Percentiles rank a stretch among this genome's conserved stretches.
Conservation (phyloP, 495 filamentous ascomycete species). For the Aspergillus cristatus region DNA sequence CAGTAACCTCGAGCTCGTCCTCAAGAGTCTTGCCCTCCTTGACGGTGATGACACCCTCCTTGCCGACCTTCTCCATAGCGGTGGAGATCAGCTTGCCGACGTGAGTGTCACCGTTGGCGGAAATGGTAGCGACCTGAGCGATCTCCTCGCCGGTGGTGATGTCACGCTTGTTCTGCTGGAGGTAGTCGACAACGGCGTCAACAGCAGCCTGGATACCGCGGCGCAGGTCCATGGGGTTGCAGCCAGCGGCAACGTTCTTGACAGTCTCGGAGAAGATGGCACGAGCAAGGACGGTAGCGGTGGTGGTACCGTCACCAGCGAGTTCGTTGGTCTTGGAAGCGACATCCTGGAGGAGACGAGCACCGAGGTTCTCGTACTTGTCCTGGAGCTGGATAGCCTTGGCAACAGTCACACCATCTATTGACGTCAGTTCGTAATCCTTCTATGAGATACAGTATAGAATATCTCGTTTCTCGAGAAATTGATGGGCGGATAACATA, state of each 20-base stretch:
- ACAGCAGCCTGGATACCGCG: slow-evolving; percentile 95
- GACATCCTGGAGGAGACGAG: slow-evolving; percentile 91
- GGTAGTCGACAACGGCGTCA: slow-evolving; percentile 85
- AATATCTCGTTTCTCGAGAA: no score
- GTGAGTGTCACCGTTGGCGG: slow-evolving; percentile 91
- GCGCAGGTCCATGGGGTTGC: slow-evolving; percentile 98
- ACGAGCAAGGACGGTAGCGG: slow-evolving; percentile 91
- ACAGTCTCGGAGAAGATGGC: slow-evolving; percentile 99
- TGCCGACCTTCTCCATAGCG: slow-evolving; percentile 99
- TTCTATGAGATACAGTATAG: no score
- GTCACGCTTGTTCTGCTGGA: slow-evolving; percentile 88
- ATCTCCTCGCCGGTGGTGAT: slow-evolving; percentile 97
- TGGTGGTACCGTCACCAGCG: slow-evolving; percentile 97
- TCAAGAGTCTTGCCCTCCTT: slow-evolving; percentile 99
- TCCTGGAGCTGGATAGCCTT: slow-evolving; percentile 89
- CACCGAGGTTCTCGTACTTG: slow-evolving; percentile 99
- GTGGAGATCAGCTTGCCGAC: slow-evolving; percentile 93
- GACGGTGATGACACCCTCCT: slow-evolving; percentile 98
- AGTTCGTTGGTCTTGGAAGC: slow-evolving; percentile 99
- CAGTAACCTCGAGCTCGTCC: slow-evolving; percentile 96
- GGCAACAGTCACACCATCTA: slow-evolving; percentile 92
- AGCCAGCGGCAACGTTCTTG: slow-evolving; percentile 98
- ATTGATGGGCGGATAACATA: slow-evolving; percentile 29
- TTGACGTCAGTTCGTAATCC: no score
- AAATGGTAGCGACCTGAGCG: slow-evolving; percentile 96